Evolutionary conservation across 2,329 filamentous ascomycete species (phyloP), one percentile per base, ranked within the genome.

Genomic region (Neodidymelliopsis sp.): DNA sequence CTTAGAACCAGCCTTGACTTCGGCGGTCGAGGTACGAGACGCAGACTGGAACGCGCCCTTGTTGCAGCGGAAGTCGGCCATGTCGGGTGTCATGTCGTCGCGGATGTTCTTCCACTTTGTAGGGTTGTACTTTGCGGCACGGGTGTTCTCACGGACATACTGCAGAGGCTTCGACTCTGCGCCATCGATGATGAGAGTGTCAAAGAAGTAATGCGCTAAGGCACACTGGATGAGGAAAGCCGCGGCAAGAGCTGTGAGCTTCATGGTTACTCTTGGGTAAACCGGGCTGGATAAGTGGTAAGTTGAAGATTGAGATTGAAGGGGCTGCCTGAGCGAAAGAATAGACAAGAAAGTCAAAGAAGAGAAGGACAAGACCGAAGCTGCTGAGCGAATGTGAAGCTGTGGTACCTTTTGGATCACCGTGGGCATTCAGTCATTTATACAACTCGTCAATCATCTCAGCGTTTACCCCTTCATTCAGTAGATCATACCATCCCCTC

Each of bases 121-220:
- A 3, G 64, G 62, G 43, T 56, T 66, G 54, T 62, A 59, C 25
- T 53, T 52, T 15, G 44, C 46, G 13, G 49, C 30, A 41, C 64
- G 63, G 10, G 60, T 56, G 46, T 60, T 66, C 44, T 59, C 48
- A 36, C 65, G 61, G 37, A 69, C 53, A 39, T 61, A 66, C 45
- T 67, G 48, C 40, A 40, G 43, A 24, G 59, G 36, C 29, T 49
- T 45, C 18, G 59, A 55, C 31, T 53, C 54, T 20, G 49, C 16
- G 37, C 60, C 63, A 27, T 62, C 49, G 24, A 57, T 33, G 29
- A 62, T 40, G 20, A 60, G 42, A 8, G 37, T 49, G 34, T 63
- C 57, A 38, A 65, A 64, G 54, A 60, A 60, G 59, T 65, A 67
- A 33, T 67, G 63, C 19, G 62, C 63, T 13, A 55, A 56, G 27